Percentiles rank a stretch among this genome's conserved stretches.
These are phyloP conservation scores for Ogataea paraovalis DNA, from an alignment of 805 yeast species.

Conservation along the genomic window DNA sequence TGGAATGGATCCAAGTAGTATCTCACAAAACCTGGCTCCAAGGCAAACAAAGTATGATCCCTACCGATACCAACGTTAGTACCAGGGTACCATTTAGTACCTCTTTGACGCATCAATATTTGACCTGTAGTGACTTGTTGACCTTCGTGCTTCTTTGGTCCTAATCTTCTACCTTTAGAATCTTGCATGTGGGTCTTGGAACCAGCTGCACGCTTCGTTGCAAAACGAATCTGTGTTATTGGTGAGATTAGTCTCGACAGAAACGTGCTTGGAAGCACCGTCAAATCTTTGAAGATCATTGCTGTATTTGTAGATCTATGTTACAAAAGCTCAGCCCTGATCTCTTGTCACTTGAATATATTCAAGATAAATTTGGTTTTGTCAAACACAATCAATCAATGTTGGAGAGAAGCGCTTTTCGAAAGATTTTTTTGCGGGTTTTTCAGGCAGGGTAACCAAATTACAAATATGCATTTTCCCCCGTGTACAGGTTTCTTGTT, in stretches of 20 bases:
- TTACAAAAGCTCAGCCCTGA: no score
- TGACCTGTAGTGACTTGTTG: constrained; percentile 74
- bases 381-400: no score
- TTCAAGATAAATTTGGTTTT: no score
- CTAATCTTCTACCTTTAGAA: constrained; percentile 91
- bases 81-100: constrained; percentile 93
- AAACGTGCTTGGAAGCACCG: neutral
- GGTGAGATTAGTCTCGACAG: neutral
- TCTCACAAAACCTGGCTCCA: constrained; percentile 90
- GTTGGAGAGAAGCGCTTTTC: no score
- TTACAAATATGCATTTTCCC: no score
- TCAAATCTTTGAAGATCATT: neutral
- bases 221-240: constrained; percentile 60
- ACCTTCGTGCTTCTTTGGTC: constrained; percentile 85
- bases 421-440: neutral
- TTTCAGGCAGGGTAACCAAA: neutral
- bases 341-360: no score
- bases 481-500: no score
- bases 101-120: constrained; percentile 89
- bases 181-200: constrained; percentile 92
- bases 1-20: constrained; percentile 95
- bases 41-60: constrained; percentile 89
- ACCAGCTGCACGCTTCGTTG: constrained; percentile 92
- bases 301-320: no score
- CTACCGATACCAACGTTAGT: constrained; percentile 86